Evolutionary conservation across 1,139 yeast genomes (phyloP), one percentile per base, ranked within the genome.

Genomic region (Debaryomyces nepalensis): DNA sequence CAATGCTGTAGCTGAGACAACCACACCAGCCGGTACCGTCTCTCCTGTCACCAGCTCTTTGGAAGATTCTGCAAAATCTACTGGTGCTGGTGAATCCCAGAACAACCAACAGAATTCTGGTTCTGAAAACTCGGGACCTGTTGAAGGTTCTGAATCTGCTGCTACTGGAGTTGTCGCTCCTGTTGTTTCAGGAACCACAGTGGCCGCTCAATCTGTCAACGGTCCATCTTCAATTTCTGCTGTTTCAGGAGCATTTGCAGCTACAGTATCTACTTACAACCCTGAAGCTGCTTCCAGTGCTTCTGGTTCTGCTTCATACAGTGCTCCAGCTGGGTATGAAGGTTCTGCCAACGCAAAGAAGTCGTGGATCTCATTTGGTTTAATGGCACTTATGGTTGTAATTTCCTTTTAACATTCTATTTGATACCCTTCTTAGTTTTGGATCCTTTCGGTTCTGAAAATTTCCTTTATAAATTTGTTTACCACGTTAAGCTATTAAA

Each of bases 1-100:
- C 39, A 62, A 66, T 43, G 62, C 61, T 45, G 45, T 56, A 36
- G 57, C 61, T 27, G 15, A 11, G n/a, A 26, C 10, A n/a, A 27
- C 20, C n/a, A 14, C 4, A 15, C 8, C 15, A 12, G 31, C 10
- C 10, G 7, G 16, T 6, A 16, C 19, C 9, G 9, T 4, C 10
- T 27, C 9, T 15, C 18, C 31, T 11, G 16, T 27, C 5, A 27
- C 31, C 20, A n/a, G n/a, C n/a, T n/a, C n/a, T n/a, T n/a, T n/a
- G n/a, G n/a, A n/a, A n/a, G n/a, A n/a, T n/a, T n/a, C n/a, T 10
- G 16, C 19, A 9, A 11, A 20, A 14, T 26, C 42, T n/a, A 14
- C 11, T 2, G 14, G 12, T 4, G 27, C 7, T 9, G 15, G 12
- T n/a, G 14, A 8, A 5, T 24, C 27, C 12, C 27, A 6, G 12